Conservation (phyloP, 768 basidiomycete genomes). For the Cytidiella melzeri region DNA sequence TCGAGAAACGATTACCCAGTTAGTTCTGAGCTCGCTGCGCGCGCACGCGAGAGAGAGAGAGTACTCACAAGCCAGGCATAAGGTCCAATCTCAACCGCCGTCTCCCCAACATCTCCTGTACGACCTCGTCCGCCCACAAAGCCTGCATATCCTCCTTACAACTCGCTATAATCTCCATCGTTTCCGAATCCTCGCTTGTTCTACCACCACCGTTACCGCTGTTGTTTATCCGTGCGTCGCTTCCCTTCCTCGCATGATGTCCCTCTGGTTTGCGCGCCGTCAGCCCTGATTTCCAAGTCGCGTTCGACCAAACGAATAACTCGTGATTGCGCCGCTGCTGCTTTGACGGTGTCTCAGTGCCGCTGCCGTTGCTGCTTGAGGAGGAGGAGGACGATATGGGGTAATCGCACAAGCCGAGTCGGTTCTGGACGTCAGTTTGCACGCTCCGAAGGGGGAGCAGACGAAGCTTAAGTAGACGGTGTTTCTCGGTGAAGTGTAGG, state of each 20-base stretch:
- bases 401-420: conserved; percentile 45
- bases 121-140: conserved; percentile 61
- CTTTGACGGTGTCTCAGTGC: not conserved
- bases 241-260: conserved; percentile 1
- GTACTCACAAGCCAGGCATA: conserved; percentile 65
- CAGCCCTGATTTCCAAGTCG: conserved; percentile 23
- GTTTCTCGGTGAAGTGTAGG: conserved; percentile 51
- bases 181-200: conserved; percentile 39
- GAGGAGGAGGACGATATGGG: conserved; percentile 5
- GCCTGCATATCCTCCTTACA: conserved; percentile 62
- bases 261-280: conserved; percentile 6
- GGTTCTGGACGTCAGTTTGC: conserved; percentile 52
- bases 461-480: conserved; percentile 50
- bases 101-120: conserved; percentile 52
- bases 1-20: too few relatives aligned
- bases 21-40: not conserved
- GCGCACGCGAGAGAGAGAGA: too few relatives aligned
- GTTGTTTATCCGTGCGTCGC: too few relatives aligned
- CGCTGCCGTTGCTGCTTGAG: not conserved
- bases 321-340: conserved; percentile 17
- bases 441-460: conserved; percentile 53
- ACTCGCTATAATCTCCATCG: conserved; percentile 50
- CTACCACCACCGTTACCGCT: conserved; percentile 3
- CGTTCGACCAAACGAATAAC: conserved; percentile 25
- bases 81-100: conserved; percentile 56